A percentile compares a stretch with the other conserved stretches of the same genome.
phyloP scores from a whole-genome alignment of 2,329 filamentous ascomycete genomes.

The Davidsoniella australis region DNA sequence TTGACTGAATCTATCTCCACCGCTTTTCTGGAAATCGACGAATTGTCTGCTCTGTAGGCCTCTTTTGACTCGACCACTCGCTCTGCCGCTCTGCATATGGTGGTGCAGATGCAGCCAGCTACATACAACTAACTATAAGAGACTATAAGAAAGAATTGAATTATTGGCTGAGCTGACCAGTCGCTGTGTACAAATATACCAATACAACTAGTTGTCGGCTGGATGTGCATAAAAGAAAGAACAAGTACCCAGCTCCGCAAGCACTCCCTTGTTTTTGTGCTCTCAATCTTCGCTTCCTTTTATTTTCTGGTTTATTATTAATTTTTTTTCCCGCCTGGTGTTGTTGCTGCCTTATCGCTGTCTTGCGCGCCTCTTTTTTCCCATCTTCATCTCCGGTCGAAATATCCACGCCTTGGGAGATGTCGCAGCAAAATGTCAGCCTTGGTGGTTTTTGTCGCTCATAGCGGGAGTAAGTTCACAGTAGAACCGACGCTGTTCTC shows the following conservation, averaged over 20 bases:
- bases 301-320: background rate
- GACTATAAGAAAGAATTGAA: too few species aligned
- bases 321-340: background rate
- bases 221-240: too few species aligned
- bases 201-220: too few species aligned
- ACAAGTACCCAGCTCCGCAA: background rate
- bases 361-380: slow-evolving; percentile 1
- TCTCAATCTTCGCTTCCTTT: background rate
- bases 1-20: background rate
- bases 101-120: too few species aligned
- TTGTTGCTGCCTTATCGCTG: slow-evolving; percentile 6
- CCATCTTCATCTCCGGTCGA: background rate
- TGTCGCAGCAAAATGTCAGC: slow-evolving; percentile 9
- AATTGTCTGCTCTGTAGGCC: too few species aligned
- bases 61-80: background rate
- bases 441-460: slow-evolving; percentile 74
- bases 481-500: slow-evolving; percentile 60
- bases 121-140: too few species aligned
- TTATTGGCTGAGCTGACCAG: too few species aligned
- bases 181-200: too few species aligned
- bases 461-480: slow-evolving; percentile 73
- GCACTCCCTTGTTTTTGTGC: background rate
- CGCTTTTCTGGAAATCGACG: too few species aligned
- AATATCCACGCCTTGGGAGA: slow-evolving; percentile 3
- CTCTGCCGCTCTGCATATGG: background rate